Base-by-base conservation (phyloP, 2,329 filamentous ascomycete species). In the Lasiodiplodia sp. region DNA sequence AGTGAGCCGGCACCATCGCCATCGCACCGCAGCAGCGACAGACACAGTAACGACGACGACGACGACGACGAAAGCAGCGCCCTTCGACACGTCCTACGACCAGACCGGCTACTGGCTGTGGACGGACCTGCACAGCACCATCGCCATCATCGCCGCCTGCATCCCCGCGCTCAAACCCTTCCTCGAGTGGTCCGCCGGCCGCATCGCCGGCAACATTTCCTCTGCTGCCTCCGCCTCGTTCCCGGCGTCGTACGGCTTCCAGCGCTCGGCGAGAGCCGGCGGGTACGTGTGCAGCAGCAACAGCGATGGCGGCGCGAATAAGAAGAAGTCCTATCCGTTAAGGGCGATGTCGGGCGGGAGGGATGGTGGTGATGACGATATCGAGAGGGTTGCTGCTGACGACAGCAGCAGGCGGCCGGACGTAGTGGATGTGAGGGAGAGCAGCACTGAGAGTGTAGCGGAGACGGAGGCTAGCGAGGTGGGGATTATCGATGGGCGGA, bases 101-200 rank as follows among this genome's bases (percentile, higher is more conserved):
- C 58, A 63, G 37, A 49, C 58, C 11, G 58, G 58, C 58, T 63
- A 63, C 58, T 63, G 58, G 58, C 38, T 63, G 16, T 63, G 58
- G 58, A 63, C 58, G 14, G 38, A 47, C 40, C 58, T 63, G 25
- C 58, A 63, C 38, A 38, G 38, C 58, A 63, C 58, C 40, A 31
- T 63, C 40, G 14, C 58, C 40, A 47, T 63, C 58, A 63, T 63
- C 58, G 58, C 58, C 16, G 38, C 58, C 28, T 63, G 58, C 44
- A 21, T 51, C 6, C 58, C 58, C 2, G 58, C 58, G 1, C 44
- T 63, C 40, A 63, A 63, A 40, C 58, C 58, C 28, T 63, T 63
- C 58, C 38, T 63, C 40, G 21, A 49, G 38, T 63, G 44, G 40
- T 63, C 58, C 16, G 58, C 58, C 38, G 25, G 25, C 23, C 58